phyloP scores from a whole-genome alignment of 768 basidiomycete species.

The Boletellus ananas region DNA sequence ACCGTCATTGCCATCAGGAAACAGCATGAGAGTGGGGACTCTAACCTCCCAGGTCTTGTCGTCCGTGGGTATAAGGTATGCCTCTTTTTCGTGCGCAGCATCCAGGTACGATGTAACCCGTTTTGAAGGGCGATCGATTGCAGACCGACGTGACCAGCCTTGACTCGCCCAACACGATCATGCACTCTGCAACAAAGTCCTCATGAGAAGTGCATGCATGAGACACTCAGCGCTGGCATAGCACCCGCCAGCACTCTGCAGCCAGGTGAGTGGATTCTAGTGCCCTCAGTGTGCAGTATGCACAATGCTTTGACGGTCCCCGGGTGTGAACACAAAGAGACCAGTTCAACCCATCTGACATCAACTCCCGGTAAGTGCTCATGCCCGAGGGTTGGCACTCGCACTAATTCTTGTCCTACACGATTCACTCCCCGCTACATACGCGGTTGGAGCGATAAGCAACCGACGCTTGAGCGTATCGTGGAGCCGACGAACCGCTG shows the following conservation, averaged over 20 bases:
- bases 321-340: constrained; percentile 31
- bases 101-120: background rate
- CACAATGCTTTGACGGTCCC: constrained; percentile 39
- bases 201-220: background rate
- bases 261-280: constrained; percentile 37
- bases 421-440: too few species aligned
- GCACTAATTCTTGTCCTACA: too few species aligned
- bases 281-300: constrained; percentile 21
- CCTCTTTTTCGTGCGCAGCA: background rate
- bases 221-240: constrained; percentile 27
- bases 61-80: constrained; percentile 38
- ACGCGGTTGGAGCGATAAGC: too few species aligned
- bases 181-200: constrained; percentile 14
- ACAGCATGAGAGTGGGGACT: background rate
- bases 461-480: too few species aligned
- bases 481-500: too few species aligned
- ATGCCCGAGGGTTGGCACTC: too few species aligned
- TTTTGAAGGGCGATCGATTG: constrained; percentile 18
- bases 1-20: too few species aligned
- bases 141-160: constrained; percentile 11
- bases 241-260: constrained; percentile 22
- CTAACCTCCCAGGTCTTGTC: constrained; percentile 37
- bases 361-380: too few species aligned
- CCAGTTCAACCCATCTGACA: constrained; percentile 21
- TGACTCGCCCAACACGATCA: constrained; percentile 17